Evolutionary conservation across 371 early-diverging fungal species (phyloP).

Genomic region (Massospora cicadina): DNA sequence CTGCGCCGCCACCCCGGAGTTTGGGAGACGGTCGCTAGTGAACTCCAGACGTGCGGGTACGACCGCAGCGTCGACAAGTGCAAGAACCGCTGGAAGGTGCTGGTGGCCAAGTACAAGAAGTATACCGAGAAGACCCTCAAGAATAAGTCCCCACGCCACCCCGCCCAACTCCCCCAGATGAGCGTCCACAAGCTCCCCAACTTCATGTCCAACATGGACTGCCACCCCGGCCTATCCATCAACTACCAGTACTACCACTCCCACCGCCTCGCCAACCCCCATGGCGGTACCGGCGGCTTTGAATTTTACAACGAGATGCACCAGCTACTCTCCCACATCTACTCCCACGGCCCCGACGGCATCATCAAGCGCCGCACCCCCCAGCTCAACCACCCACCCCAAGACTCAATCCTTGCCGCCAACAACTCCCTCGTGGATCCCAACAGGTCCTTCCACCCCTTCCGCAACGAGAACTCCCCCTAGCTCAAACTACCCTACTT

Average conservation of each 20-base stretch:
- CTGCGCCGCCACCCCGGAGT: not conserved
- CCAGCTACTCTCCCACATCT: not conserved
- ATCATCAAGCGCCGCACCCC: not conserved
- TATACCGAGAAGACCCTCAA: not conserved
- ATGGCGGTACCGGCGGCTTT: not conserved
- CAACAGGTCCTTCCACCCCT: not conserved
- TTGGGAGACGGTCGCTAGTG: not conserved
- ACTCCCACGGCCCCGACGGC: not conserved
- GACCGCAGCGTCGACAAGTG: conserved; percentile 6
- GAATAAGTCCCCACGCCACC: not conserved
- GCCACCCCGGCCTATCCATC: not conserved
- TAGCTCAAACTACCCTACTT: not conserved
- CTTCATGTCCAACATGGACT: not conserved
- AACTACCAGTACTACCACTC: conserved; percentile 4
- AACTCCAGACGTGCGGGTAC: not conserved
- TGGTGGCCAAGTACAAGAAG: conserved; percentile 7
- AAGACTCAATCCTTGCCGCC: not conserved
- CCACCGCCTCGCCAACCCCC: not conserved
- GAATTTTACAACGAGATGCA: conserved; percentile 6
- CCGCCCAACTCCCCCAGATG: not conserved
- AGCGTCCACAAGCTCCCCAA: not conserved
- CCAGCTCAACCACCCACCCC: not conserved
- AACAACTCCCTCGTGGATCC: not conserved
- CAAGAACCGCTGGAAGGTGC: conserved; percentile 10
- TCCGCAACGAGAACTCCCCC: not conserved